phyloP scores from a whole-genome alignment of 306 rosid species.

The Lupinus albus region DNA sequence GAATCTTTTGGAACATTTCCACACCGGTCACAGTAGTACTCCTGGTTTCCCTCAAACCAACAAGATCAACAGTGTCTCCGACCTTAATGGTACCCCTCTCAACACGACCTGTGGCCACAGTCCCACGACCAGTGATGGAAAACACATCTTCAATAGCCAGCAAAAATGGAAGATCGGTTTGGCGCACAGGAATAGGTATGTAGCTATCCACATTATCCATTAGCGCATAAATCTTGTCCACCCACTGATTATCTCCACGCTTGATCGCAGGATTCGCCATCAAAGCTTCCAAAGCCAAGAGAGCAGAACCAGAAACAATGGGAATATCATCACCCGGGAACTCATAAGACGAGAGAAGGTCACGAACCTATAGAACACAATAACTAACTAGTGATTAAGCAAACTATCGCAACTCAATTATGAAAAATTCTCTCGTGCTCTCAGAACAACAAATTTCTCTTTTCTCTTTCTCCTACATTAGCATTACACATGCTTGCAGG shows the following conservation, averaged over 20 bases:
- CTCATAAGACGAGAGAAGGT: slow-evolving; percentile 72
- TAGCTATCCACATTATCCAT: slow-evolving; percentile 77
- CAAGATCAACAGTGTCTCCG: slow-evolving; percentile 71
- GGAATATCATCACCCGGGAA: slow-evolving; percentile 90
- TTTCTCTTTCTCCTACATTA: not conserved
- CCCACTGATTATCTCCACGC: slow-evolving; percentile 81
- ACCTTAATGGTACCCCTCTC: slow-evolving; percentile 69
- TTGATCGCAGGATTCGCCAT: slow-evolving; percentile 62
- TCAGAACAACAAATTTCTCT: not conserved
- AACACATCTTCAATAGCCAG: slow-evolving; percentile 83
- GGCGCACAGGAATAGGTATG: slow-evolving; percentile 85
- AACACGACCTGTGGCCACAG: slow-evolving; percentile 84
- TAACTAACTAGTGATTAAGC: not conserved
- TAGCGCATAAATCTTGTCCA: slow-evolving; percentile 72
- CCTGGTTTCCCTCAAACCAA: slow-evolving; percentile 72
- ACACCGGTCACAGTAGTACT: slow-evolving; percentile 80
- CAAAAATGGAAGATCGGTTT: slow-evolving; percentile 73
- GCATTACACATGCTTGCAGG: not conserved
- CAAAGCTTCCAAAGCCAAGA: slow-evolving; percentile 75
- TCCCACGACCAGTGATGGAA: slow-evolving; percentile 86
- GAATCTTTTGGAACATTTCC: slow-evolving; percentile 88
- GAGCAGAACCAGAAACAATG: slow-evolving; percentile 73
- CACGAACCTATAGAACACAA: slow-evolving; percentile 52
- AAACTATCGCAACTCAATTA: not conserved
- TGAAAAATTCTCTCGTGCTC: not conserved